phyloP scores from a whole-genome alignment of 2,329 filamentous ascomycete genomes.

The Ophidiomyces ophidiicola region DNA sequence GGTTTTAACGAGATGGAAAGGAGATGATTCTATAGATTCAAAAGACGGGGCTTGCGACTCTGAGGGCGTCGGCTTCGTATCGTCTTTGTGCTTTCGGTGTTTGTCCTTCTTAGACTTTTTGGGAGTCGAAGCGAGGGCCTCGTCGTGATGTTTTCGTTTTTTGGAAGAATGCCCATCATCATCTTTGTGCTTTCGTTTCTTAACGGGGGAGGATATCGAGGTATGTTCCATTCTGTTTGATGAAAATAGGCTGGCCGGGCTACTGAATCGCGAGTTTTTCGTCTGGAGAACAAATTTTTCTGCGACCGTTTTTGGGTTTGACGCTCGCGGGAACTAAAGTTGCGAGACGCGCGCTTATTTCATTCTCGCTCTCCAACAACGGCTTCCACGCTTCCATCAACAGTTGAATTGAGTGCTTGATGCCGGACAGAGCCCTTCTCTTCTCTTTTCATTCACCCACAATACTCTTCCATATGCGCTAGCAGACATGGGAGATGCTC shows the following conservation, averaged over 20 bases:
- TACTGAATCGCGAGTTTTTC: not conserved
- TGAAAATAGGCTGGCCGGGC: constrained; percentile 29
- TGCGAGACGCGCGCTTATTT: constrained; percentile 8
- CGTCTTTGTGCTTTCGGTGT: constrained; percentile 12
- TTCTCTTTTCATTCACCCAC: not conserved
- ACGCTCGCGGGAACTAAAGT: constrained; percentile 3
- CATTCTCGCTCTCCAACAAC: too few relatives aligned
- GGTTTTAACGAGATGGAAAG: constrained; percentile 66
- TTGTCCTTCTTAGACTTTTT: constrained; percentile 14
- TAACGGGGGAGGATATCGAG: constrained; percentile 24
- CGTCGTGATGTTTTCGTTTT: constrained; percentile 31
- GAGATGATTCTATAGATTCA: constrained; percentile 36
- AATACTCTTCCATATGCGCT: not conserved
- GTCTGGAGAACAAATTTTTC: constrained; percentile 6
- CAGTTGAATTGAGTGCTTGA: too few relatives aligned
- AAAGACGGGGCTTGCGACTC: constrained; percentile 15
- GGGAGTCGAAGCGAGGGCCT: constrained; percentile 15
- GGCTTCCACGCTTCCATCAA: too few relatives aligned
- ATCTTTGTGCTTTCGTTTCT: constrained; percentile 36
- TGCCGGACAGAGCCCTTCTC: too few relatives aligned
- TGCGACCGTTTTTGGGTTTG: not conserved
- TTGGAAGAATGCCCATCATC: constrained; percentile 36
- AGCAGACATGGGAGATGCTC: constrained; percentile 16
- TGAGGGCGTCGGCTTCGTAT: constrained; percentile 14
- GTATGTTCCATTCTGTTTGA: constrained; percentile 32